Conservation (phyloP, 495 filamentous ascomycete species). For the Hypoxylon intermedium region DNA sequence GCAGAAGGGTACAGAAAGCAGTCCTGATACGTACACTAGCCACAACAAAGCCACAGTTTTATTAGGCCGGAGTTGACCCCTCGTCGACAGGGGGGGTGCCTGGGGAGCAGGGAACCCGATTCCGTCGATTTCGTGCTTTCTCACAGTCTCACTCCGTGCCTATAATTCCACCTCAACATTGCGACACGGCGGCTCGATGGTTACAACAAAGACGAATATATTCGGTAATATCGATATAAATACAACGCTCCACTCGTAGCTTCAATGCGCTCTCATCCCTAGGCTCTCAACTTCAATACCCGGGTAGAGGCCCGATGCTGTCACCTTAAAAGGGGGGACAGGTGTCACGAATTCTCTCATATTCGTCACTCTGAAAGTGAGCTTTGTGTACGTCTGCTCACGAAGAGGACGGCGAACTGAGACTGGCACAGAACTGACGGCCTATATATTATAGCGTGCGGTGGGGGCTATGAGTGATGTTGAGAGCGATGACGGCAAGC, state of each 20-base stretch:
- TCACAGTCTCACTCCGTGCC: slow-evolving; percentile 4
- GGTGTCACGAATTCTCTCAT: slow-evolving; percentile 11
- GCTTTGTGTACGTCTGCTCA: slow-evolving; percentile 7
- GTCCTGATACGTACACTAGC: slow-evolving; percentile 14
- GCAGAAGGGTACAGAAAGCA: slow-evolving; percentile 35
- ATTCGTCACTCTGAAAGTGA: background rate
- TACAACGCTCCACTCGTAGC: background rate
- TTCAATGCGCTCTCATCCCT: slow-evolving; percentile 6
- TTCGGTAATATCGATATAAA: background rate
- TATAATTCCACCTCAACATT: slow-evolving; percentile 21
- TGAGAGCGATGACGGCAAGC: slow-evolving; percentile 43
- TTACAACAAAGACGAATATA: background rate
- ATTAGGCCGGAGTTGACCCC: too few species aligned
- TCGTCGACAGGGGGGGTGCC: too few species aligned
- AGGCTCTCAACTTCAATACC: background rate
- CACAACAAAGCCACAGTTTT: background rate
- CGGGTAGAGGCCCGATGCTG: slow-evolving; percentile 5
- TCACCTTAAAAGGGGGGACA: slow-evolving; percentile 11
- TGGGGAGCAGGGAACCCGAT: background rate
- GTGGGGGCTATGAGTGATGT: slow-evolving; percentile 47
- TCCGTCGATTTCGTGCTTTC: slow-evolving; percentile 14
- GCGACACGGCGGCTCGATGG: slow-evolving; percentile 3
- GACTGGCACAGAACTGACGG: slow-evolving; percentile 12
- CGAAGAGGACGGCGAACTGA: background rate
- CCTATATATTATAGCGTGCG: slow-evolving; percentile 17